These are phyloP conservation scores for Fusarium odoratissimum DNA, from an alignment of 2,329 filamentous ascomycete species.

Conservation along the genomic window DNA sequence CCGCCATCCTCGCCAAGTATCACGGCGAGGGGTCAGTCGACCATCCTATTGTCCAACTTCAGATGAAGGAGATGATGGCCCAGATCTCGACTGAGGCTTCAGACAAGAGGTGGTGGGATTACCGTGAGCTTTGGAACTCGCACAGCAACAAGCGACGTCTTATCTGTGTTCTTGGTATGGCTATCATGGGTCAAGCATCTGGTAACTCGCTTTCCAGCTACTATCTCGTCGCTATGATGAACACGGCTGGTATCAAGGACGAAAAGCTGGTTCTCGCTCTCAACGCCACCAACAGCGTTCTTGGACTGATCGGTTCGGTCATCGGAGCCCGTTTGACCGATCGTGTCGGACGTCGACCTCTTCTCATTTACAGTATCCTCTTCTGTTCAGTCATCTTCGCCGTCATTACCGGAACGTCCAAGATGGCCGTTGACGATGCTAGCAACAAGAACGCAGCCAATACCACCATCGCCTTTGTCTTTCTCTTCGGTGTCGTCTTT, in stretches of 20 bases:
- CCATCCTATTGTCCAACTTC: slow-evolving; percentile 53
- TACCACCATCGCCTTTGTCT: slow-evolving; percentile 49
- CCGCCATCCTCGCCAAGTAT: slow-evolving; percentile 50
- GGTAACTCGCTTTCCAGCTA: slow-evolving; percentile 64
- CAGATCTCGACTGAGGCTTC: slow-evolving; percentile 56
- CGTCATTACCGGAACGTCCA: slow-evolving; percentile 49
- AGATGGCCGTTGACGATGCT: slow-evolving; percentile 36
- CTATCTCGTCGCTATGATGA: slow-evolving; percentile 63
- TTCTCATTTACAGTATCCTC: slow-evolving; percentile 60
- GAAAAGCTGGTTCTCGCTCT: slow-evolving; percentile 63
- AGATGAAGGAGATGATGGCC: slow-evolving; percentile 54
- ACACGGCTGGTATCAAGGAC: slow-evolving; percentile 35
- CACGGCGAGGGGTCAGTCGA: slow-evolving; percentile 49
- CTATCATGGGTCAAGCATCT: slow-evolving; percentile 65
- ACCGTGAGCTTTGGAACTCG: slow-evolving; percentile 62
- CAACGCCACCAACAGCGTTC: slow-evolving; percentile 59
- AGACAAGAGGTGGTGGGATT: slow-evolving; percentile 67
- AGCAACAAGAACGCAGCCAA: slow-evolving; percentile 44
- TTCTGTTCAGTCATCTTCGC: slow-evolving; percentile 56
- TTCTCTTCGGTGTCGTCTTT: slow-evolving; percentile 64
- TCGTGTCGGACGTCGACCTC: slow-evolving; percentile 62
- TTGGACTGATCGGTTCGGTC: slow-evolving; percentile 51
- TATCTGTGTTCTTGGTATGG: slow-evolving; percentile 62
- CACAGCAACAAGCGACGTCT: slow-evolving; percentile 62
- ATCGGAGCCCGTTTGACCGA: slow-evolving; percentile 58